Conservation (phyloP, 768 basidiomycete species). For the Gloeopeniophorella convolvens region DNA sequence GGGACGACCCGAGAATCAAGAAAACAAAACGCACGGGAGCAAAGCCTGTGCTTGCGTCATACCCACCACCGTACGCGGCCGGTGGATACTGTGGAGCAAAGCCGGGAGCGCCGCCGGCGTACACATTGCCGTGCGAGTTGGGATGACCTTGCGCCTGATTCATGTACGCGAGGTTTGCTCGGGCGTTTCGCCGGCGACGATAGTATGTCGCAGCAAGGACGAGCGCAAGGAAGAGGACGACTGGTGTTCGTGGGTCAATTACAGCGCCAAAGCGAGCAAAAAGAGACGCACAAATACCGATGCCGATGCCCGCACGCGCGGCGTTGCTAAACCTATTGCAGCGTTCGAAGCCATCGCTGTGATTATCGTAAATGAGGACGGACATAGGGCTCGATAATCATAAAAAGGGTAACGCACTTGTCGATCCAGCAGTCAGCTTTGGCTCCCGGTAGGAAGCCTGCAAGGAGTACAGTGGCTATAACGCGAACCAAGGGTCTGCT, state of each 20-base stretch:
- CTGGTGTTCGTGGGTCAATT: neutral
- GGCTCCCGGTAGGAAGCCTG: neutral
- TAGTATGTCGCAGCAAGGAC: neutral
- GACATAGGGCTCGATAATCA: neutral
- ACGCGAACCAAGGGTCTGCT: neutral
- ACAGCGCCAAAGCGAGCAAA: neutral
- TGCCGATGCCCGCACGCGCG: neutral
- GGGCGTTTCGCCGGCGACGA: constrained; percentile 2
- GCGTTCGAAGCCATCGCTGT: neutral
- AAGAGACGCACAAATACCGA: neutral
- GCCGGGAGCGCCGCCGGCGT: neutral
- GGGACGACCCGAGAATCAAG: neutral
- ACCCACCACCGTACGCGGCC: neutral
- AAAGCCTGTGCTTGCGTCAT: constrained; percentile 2
- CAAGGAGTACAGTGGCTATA: neutral
- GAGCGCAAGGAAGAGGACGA: neutral
- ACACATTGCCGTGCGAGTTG: neutral
- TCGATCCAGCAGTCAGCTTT: constrained; percentile 4
- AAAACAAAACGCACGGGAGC: neutral
- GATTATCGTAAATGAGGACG: neutral
- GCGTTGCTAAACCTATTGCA: neutral
- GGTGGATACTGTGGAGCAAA: constrained; percentile 9
- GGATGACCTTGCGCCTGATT: neutral
- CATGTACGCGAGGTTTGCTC: neutral
- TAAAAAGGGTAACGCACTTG: neutral